These are phyloP conservation scores for Aspergillus cavernicola DNA, from an alignment of 495 filamentous ascomycete genomes.

Conservation along the genomic window DNA sequence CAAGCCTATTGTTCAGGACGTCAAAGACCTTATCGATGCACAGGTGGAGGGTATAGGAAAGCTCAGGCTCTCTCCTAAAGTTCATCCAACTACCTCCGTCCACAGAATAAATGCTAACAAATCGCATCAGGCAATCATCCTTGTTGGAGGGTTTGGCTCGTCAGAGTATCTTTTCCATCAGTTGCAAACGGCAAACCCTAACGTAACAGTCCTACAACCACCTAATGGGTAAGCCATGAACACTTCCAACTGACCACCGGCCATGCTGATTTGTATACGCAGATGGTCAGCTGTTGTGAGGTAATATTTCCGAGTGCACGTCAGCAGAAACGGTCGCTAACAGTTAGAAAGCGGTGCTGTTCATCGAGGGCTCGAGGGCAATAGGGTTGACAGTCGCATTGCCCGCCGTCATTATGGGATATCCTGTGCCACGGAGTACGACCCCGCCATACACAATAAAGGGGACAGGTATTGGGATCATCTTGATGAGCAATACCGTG, in stretches of 20 bases:
- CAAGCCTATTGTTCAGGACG: conserved; percentile 53
- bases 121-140: conserved; percentile 57
- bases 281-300: conserved; percentile 30
- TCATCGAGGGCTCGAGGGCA: conserved; percentile 35
- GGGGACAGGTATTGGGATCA: not conserved
- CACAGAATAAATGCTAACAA: too few species aligned
- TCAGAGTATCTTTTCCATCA: conserved; percentile 61
- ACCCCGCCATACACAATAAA: conserved; percentile 21
- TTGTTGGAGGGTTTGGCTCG: conserved; percentile 70
- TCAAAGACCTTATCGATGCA: conserved; percentile 55
- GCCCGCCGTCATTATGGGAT: conserved; percentile 51
- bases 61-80: conserved; percentile 12
- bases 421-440: conserved; percentile 22
- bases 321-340: too few species aligned
- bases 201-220: conserved; percentile 56
- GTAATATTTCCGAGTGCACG: conserved; percentile 9
- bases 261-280: not conserved
- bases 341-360: conserved; percentile 35
- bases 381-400: conserved; percentile 44
- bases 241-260: not conserved
- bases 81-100: too few species aligned
- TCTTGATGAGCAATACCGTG: conserved; percentile 21
- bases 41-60: conserved; percentile 41
- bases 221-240: conserved; percentile 49
- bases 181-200: conserved; percentile 38